These are phyloP conservation scores for Candida lessepsii DNA, from an alignment of 805 yeast genomes.

Conservation along the genomic window DNA sequence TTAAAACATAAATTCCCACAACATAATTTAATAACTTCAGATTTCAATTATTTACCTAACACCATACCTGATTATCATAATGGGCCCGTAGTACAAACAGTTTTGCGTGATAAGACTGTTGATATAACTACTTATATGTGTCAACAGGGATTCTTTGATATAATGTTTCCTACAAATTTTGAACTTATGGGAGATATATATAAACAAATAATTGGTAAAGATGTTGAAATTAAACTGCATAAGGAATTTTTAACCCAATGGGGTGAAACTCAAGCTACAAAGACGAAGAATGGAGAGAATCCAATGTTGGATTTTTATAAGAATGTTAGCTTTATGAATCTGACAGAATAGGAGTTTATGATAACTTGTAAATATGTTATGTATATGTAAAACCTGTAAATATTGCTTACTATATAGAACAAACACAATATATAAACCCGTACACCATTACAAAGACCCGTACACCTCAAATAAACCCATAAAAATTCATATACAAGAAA, in stretches of 20 bases:
- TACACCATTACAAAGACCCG: not conserved
- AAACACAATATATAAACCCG: too few relatives aligned
- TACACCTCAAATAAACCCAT: not conserved
- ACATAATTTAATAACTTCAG: constrained; percentile 72
- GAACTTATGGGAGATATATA: constrained; percentile 59
- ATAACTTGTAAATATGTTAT: too few relatives aligned
- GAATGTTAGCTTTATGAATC: constrained; percentile 63
- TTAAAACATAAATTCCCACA: constrained; percentile 67
- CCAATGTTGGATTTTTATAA: constrained; percentile 78
- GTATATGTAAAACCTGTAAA: too few relatives aligned
- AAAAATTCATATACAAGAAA: not conserved
- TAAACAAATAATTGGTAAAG: constrained; percentile 59
- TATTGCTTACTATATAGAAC: too few relatives aligned
- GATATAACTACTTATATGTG: constrained; percentile 74
- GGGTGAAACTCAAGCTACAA: constrained; percentile 68
- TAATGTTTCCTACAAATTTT: constrained; percentile 84
- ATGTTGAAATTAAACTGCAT: constrained; percentile 55
- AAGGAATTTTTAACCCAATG: constrained; percentile 62
- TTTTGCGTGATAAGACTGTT: constrained; percentile 63
- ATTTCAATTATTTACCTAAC: constrained; percentile 54
- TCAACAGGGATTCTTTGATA: constrained; percentile 83
- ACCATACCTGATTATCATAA: constrained; percentile 54
- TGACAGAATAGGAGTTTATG: too few relatives aligned
- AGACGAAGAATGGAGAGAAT: constrained; percentile 75
- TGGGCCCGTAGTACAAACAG: constrained; percentile 80